phyloP scores from a whole-genome alignment of 306 rosid genomes.

The Corylus avellana region DNA sequence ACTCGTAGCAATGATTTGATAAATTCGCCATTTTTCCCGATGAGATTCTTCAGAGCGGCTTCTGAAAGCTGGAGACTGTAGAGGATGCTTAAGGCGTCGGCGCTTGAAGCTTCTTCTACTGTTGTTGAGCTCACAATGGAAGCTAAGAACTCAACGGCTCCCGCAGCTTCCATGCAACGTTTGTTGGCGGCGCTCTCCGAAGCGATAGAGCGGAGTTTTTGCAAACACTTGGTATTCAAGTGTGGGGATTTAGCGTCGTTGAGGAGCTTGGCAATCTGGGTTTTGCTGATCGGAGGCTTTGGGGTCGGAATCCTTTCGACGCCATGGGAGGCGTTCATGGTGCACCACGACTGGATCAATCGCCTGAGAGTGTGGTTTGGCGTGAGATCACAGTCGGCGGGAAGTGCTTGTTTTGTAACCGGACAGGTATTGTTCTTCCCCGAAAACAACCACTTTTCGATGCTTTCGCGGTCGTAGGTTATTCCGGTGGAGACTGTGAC shows the following conservation, averaged over 20 bases:
- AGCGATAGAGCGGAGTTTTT: conserved; percentile 53
- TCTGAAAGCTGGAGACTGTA: conserved; percentile 53
- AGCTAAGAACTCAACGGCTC: conserved; percentile 59
- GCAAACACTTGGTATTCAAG: conserved; percentile 38
- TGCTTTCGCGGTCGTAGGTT: conserved; percentile 77
- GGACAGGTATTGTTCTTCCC: conserved; percentile 61
- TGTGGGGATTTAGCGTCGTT: conserved; percentile 45
- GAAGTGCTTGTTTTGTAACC: conserved; percentile 57
- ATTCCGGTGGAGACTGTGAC: conserved; percentile 74
- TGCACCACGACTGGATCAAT: conserved; percentile 85
- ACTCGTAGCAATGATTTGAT: conserved; percentile 42
- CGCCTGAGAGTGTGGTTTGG: conserved; percentile 94
- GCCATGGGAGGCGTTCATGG: conserved; percentile 69
- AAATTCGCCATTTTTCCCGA: conserved; percentile 34
- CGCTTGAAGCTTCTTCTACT: conserved; percentile 9
- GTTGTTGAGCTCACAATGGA: conserved; percentile 26
- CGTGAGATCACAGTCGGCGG: conserved; percentile 45
- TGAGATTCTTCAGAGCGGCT: conserved; percentile 31
- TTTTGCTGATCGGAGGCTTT: conserved; percentile 55
- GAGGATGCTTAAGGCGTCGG: conserved; percentile 64
- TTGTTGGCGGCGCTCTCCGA: conserved; percentile 60
- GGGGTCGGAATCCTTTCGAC: conserved; percentile 82
- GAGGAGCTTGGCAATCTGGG: conserved; percentile 47
- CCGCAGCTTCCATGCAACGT: conserved; percentile 58
- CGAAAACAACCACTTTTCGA: conserved; percentile 79